These are phyloP conservation scores for Pichia sp. DNA, from an alignment of 1,139 yeast species.

Conservation along the genomic window DNA sequence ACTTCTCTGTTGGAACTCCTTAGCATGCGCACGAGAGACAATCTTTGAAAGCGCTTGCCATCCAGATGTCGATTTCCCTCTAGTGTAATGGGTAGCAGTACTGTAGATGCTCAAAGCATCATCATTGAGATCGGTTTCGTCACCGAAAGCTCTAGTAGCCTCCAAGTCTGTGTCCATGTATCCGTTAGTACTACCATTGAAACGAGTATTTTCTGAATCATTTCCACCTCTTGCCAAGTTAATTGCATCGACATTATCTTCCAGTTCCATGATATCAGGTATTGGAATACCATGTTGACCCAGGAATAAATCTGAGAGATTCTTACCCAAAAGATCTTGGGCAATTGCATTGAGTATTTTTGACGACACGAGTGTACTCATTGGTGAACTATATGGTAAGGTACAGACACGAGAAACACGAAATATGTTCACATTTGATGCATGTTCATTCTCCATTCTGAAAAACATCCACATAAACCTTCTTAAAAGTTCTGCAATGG, in stretches of 20 bases:
- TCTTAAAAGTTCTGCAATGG: constrained; percentile 72
- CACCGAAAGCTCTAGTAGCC: not conserved
- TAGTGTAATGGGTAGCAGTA: constrained; percentile 6
- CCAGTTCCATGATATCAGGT: constrained; percentile 1
- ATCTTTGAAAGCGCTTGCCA: constrained; percentile 43
- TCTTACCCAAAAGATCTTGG: not conserved
- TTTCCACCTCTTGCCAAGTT: not conserved
- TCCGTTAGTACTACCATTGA: not conserved
- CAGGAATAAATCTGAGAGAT: constrained; percentile 1
- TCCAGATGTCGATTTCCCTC: constrained; percentile 6
- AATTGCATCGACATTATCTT: not conserved
- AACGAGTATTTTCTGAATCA: not conserved
- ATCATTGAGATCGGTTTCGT: not conserved
- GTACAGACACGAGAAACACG: constrained; percentile 85
- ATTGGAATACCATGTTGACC: not conserved
- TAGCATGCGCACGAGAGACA: constrained; percentile 73
- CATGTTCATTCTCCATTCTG: constrained; percentile 94
- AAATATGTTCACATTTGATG: constrained; percentile 75
- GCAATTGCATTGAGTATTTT: not conserved
- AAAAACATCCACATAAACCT: constrained; percentile 85
- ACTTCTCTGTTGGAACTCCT: constrained; percentile 68
- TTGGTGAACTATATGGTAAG: constrained; percentile 53
- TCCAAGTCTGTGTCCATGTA: constrained; percentile 1
- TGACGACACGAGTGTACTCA: not conserved
- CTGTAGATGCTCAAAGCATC: constrained; percentile 11